These are phyloP conservation scores for Chrysanthemum makinoi DNA, from an alignment of 129 eudicot species.

Conservation along the genomic window DNA sequence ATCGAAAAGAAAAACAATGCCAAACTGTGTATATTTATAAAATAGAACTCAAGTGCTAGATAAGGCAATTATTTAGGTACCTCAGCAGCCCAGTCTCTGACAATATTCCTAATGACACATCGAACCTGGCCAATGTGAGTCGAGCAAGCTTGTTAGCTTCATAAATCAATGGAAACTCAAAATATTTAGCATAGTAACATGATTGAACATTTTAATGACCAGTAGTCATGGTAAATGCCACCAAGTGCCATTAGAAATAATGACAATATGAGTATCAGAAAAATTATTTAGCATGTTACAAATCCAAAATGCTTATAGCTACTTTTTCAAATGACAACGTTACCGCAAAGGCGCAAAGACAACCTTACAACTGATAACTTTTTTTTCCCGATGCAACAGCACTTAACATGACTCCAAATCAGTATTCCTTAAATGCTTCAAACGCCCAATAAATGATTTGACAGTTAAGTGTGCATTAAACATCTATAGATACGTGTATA, in stretches of 20 bases:
- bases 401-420: background rate
- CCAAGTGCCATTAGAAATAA: conserved; percentile 6
- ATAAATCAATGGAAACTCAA: background rate
- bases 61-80: conserved; percentile 36
- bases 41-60: conserved; percentile 11
- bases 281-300: too few relatives aligned
- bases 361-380: background rate
- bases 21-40: conserved; percentile 7
- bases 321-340: background rate
- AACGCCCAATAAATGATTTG: conserved; percentile 8
- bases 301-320: too few relatives aligned
- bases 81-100: conserved; percentile 99
- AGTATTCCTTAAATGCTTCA: conserved; percentile 2
- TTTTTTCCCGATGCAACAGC: background rate
- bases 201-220: background rate
- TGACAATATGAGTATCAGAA: background rate
- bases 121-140: conserved; percentile 60
- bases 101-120: conserved; percentile 86
- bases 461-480: background rate
- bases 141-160: conserved; percentile 10
- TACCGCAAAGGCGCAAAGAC: background rate
- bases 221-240: conserved; percentile 6
- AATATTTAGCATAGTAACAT: background rate
- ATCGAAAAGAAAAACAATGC: conserved; percentile 2
- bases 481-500: conserved; percentile 1